These are phyloP conservation scores for Plantago ovata DNA, from an alignment of 257 asterid genomes.

Conservation along the genomic window DNA sequence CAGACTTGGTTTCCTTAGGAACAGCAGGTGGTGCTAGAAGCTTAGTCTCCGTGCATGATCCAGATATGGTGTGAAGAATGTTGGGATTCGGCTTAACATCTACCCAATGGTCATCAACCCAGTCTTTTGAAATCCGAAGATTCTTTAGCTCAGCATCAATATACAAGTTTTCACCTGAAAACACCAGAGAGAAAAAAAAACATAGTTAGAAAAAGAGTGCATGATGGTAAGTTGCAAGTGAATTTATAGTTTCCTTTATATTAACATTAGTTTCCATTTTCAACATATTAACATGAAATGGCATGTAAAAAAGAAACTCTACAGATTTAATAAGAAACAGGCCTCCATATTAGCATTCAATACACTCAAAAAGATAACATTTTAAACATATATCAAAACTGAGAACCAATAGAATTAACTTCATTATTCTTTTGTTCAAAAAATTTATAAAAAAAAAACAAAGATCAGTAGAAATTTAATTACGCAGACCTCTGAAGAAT, in stretches of 20 bases:
- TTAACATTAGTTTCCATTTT: no score
- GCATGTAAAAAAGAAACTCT: background rate
- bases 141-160: constrained; percentile 43
- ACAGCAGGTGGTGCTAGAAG: constrained; percentile 41
- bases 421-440: no score
- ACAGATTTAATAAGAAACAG: no score
- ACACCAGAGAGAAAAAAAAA: constrained; percentile 12
- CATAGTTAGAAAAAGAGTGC: background rate
- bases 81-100: constrained; percentile 62
- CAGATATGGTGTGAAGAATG: constrained; percentile 47
- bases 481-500: no score
- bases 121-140: constrained; percentile 77
- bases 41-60: constrained; percentile 49
- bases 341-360: no score
- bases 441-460: no score
- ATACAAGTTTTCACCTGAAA: constrained; percentile 75
- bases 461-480: no score
- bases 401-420: no score
- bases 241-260: no score
- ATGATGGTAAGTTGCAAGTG: background rate
- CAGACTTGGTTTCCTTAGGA: constrained; percentile 42
- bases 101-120: constrained; percentile 84
- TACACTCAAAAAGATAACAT: no score
- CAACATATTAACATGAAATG: background rate
- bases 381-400: background rate